Evolutionary conservation across 108 stramenopile genomes (phyloP).

Genomic region (Pseudonitzschia delicatissima): DNA sequence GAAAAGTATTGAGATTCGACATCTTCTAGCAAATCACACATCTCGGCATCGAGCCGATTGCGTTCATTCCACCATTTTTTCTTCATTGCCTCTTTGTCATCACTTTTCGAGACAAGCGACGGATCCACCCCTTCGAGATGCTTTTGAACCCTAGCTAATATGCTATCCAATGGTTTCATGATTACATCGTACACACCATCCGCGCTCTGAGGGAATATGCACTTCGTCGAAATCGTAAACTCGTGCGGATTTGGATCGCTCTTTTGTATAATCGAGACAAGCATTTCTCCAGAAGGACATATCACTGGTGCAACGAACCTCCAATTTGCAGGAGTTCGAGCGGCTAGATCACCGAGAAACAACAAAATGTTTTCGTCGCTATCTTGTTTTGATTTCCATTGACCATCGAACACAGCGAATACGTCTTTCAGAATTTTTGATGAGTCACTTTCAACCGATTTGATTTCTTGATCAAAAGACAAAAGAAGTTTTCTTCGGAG

Average conservation of each 20-base stretch:
- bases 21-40: constrained; percentile 40
- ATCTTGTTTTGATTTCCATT: constrained; percentile 3
- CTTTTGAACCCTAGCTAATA: constrained; percentile 60
- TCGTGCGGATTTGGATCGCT: not conserved
- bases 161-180: constrained; percentile 60
- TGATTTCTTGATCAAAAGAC: constrained; percentile 14
- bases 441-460: constrained; percentile 4
- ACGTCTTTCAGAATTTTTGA: constrained; percentile 2
- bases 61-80: constrained; percentile 77
- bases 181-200: constrained; percentile 36
- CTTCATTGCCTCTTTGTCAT: constrained; percentile 44
- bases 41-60: constrained; percentile 50
- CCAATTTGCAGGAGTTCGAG: constrained; percentile 46
- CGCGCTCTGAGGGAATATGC: constrained; percentile 34
- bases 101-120: constrained; percentile 33
- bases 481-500: constrained; percentile 8
- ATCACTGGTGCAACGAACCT: constrained; percentile 43
- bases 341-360: constrained; percentile 18
- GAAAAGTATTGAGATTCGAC: constrained; percentile 50
- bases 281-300: constrained; percentile 68
- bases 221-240: constrained; percentile 16
- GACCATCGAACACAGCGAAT: constrained; percentile 41
- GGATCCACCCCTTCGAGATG: constrained; percentile 64
- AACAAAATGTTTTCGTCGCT: constrained; percentile 9
- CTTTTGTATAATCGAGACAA: constrained; percentile 34